Evolutionary conservation across 371 early-diverging fungal species (phyloP), one percentile per base, ranked within the genome.

Genomic region (Apophysomyces trapeziformis): DNA sequence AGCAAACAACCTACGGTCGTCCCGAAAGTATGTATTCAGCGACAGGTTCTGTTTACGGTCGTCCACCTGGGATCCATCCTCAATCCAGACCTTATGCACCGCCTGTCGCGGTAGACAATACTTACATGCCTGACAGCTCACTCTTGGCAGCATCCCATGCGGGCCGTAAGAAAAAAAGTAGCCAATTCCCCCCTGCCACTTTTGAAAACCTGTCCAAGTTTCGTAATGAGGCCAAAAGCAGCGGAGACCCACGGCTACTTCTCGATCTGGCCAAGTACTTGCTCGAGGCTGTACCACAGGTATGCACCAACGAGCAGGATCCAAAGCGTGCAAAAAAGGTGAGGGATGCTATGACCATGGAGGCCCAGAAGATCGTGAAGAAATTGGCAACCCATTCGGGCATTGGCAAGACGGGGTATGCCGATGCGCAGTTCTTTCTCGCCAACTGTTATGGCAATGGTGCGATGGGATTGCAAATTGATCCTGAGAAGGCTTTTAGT

Each of bases 351-450:
- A 78, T 91, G 68, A 69, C 75, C 8, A 63, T 76, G 35, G 95
- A 96, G 68, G 94, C 91, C 14, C 82, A 94, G 32, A 93, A 93
- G 67, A 85, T 89, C 64, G 81, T 93, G 35, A 94, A 94, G 70
- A 87, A 90, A 38, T 70, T 94, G 5, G 88, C 93, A 1, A 79
- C 86, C 1, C 81, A 82, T 36, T 83, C 89, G 8, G 90, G 89
- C 12, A 76, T 89, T 45, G 89, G 92, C n/a, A 87, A 85, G 63
- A 76, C 86, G 7, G 85, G 87, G 4, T 87, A 87, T 69, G 85
- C 98, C 5, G 97, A 98, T 39, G 95, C 97, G 5, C 92, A 92
- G 71, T 96, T 95, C 79, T 94, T 90, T 79, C 77, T 99, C 38
- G 99, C 95, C 35, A 92, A 93, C 46, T 89, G 91, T 63, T 93